These are phyloP conservation scores for Umbelopsis isabellina DNA, from an alignment of 192 early-diverging fungal genomes.

Conservation along the genomic window DNA sequence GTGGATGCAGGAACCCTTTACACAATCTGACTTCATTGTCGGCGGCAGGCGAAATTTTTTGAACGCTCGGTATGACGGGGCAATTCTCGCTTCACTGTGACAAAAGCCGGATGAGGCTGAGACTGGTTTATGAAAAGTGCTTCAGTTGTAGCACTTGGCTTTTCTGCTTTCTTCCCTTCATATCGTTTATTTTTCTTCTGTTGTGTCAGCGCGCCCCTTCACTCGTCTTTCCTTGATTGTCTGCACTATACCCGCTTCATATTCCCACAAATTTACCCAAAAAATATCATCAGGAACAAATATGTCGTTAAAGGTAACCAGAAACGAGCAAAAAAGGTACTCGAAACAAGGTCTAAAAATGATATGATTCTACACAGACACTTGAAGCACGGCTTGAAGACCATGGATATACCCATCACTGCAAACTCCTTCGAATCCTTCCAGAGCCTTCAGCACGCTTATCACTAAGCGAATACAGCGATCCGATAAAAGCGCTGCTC, in stretches of 20 bases:
- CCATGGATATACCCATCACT: slow-evolving; percentile 24
- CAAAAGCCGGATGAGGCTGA: slow-evolving; percentile 11
- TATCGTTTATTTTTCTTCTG: background rate
- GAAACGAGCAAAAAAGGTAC: background rate
- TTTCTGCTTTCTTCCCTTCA: background rate
- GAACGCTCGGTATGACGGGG: slow-evolving; percentile 7
- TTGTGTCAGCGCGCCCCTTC: background rate
- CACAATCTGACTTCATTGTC: slow-evolving; percentile 11
- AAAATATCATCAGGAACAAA: background rate
- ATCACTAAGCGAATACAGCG: slow-evolving; percentile 18
- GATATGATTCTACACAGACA: background rate
- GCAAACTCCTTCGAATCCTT: slow-evolving; percentile 20
- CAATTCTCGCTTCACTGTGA: background rate
- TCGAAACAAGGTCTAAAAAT: too few relatives aligned
- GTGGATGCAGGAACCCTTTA: background rate
- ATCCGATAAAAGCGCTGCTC: slow-evolving; percentile 16
- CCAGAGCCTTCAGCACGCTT: background rate
- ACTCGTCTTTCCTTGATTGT: too few relatives aligned
- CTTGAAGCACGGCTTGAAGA: slow-evolving; percentile 25
- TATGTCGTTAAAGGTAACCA: slow-evolving; percentile 12
- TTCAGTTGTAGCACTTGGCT: slow-evolving; percentile 13
- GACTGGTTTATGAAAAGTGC: slow-evolving; percentile 17
- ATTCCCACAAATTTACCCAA: too few relatives aligned
- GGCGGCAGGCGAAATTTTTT: slow-evolving; percentile 18
- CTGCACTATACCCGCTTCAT: background rate